These are phyloP conservation scores for Arthrocladium fulminans DNA, from an alignment of 2,329 filamentous ascomycete species.

Conservation along the genomic window DNA sequence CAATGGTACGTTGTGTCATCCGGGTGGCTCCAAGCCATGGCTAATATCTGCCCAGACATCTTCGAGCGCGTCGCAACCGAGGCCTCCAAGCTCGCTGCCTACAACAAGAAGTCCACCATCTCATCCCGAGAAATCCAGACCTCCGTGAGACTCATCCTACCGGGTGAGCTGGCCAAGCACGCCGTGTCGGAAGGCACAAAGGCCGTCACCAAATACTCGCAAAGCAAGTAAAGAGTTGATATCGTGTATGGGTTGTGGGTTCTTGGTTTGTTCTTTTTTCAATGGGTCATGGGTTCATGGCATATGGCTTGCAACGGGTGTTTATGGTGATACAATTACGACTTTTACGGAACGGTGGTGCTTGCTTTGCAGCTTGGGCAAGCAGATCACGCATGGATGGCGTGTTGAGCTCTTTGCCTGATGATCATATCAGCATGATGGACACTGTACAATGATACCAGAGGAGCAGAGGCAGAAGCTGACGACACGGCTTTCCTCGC, in stretches of 20 bases:
- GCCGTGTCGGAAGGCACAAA: constrained; percentile 99
- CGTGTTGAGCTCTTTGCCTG: constrained; percentile 17
- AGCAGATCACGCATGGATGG: constrained; percentile 12
- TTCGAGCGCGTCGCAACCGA: constrained; percentile 99
- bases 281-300: constrained; percentile 28
- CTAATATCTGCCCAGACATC: constrained; percentile 58
- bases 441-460: constrained; percentile 9
- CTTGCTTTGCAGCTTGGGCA: constrained; percentile 5
- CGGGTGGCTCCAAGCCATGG: neutral
- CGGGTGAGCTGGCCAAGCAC: constrained; percentile 98
- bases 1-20: constrained; percentile 61
- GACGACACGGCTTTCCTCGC: constrained; percentile 8
- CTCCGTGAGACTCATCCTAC: constrained; percentile 93
- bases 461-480: constrained; percentile 8
- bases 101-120: constrained; percentile 99
- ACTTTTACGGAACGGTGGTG: constrained; percentile 6
- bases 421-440: constrained; percentile 6
- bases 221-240: constrained; percentile 68
- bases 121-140: constrained; percentile 99
- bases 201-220: constrained; percentile 99
- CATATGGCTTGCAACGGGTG: constrained; percentile 32
- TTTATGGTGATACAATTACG: constrained; percentile 40
- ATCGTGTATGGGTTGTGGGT: constrained; percentile 29
- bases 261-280: constrained; percentile 31
- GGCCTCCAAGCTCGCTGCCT: constrained; percentile 96